A percentile compares a stretch with the other conserved stretches of the same genome.
Evolutionary conservation across 2,329 filamentous ascomycete species (phyloP).

Genomic region (Hymenoscyphus repandus): DNA sequence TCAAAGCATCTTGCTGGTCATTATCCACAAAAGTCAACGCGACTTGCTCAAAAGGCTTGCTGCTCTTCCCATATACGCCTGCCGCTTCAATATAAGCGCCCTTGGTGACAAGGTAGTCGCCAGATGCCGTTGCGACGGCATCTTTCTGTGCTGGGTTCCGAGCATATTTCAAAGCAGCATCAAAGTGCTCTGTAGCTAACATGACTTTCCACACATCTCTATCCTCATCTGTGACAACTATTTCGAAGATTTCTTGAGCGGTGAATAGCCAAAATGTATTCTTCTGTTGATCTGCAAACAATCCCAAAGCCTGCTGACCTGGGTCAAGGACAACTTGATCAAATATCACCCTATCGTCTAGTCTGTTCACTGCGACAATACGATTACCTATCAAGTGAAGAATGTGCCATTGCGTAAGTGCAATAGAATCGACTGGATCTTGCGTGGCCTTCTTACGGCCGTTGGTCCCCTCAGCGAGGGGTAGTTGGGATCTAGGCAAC

Average conservation of each 20-base stretch:
- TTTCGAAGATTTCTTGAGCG: slow-evolving; percentile 83
- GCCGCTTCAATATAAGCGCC: slow-evolving; percentile 83
- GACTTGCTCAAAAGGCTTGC: slow-evolving; percentile 95
- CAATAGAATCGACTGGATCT: slow-evolving; percentile 73
- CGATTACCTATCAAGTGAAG: slow-evolving; percentile 76
- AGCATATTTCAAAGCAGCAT: slow-evolving; percentile 80
- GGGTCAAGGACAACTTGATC: slow-evolving; percentile 80
- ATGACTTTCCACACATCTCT: slow-evolving; percentile 94
- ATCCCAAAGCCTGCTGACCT: slow-evolving; percentile 73
- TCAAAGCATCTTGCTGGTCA: slow-evolving; percentile 81
- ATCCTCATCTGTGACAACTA: slow-evolving; percentile 85
- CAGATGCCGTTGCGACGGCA: slow-evolving; percentile 84
- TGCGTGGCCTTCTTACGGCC: slow-evolving; percentile 60
- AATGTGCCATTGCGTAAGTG: slow-evolving; percentile 91
- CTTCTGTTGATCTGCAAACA: slow-evolving; percentile 87
- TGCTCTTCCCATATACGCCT: slow-evolving; percentile 86
- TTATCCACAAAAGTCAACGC: slow-evolving; percentile 87
- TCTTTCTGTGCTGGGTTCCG: slow-evolving; percentile 78
- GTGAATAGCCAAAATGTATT: slow-evolving; percentile 98
- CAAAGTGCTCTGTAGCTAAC: slow-evolving; percentile 80
- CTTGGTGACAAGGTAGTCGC: slow-evolving; percentile 78
- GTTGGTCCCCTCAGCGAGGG: slow-evolving; percentile 58
- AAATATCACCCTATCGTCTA: slow-evolving; percentile 81
- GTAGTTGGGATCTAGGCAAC: slow-evolving; percentile 67
- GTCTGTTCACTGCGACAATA: slow-evolving; percentile 77